Conservation (phyloP, 1,284 basidiomycete species). For the Malassezia arunalokei region DNA sequence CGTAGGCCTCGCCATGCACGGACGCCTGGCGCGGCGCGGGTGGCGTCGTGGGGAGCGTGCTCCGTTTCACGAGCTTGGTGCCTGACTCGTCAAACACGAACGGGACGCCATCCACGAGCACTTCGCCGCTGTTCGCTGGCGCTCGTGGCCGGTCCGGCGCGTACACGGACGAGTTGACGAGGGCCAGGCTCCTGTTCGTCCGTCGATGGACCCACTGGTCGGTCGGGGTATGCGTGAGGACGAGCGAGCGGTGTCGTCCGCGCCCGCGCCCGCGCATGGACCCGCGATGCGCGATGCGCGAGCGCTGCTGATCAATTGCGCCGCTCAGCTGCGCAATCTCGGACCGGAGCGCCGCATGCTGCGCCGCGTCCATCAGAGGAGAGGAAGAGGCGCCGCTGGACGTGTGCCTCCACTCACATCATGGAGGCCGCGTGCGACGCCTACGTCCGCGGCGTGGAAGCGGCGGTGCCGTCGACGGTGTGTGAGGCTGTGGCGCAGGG, state of each 20-base stretch:
- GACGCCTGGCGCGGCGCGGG: conserved; percentile 29
- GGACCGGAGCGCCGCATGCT: conserved; percentile 30
- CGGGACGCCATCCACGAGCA: conserved; percentile 50
- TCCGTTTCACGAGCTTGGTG: conserved; percentile 48
- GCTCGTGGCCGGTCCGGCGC: not conserved
- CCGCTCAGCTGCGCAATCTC: conserved; percentile 37
- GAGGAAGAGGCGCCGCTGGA: not conserved
- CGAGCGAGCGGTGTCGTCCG: conserved; percentile 7
- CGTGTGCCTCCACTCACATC: not conserved
- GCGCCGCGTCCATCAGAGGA: not conserved
- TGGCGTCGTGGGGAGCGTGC: not conserved
- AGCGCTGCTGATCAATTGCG: conserved; percentile 27
- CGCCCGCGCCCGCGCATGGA: conserved; percentile 6
- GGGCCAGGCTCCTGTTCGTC: conserved; percentile 31
- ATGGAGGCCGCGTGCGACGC: conserved; percentile 20
- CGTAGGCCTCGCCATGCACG: conserved; percentile 47
- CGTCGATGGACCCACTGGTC: conserved; percentile 34
- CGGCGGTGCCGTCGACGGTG: conserved; percentile 24
- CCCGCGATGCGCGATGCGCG: not conserved
- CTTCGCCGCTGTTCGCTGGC: conserved; percentile 27
- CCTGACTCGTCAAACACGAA: conserved; percentile 51
- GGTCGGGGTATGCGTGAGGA: conserved; percentile 9
- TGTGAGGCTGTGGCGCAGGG: conserved; percentile 19
- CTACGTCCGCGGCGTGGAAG: conserved; percentile 25
- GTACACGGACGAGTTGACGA: conserved; percentile 23